These are phyloP conservation scores for Fusarium brachygibbosum DNA, from an alignment of 2,329 filamentous ascomycete species.

Conservation along the genomic window DNA sequence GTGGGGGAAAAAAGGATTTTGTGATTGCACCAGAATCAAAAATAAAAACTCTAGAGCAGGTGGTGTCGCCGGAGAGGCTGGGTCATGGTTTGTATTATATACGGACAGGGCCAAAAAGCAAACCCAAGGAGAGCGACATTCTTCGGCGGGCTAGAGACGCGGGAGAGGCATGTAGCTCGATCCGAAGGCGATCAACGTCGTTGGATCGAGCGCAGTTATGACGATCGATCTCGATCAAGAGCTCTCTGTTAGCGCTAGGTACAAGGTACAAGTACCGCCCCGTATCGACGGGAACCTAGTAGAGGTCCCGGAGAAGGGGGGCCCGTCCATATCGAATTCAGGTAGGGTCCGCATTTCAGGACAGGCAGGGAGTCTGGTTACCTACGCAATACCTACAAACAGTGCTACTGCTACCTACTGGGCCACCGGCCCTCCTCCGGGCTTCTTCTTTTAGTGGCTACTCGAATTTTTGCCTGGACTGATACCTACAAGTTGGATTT, in stretches of 20 bases:
- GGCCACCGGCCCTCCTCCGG: not conserved
- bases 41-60: not conserved
- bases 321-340: slow-evolving; percentile 1
- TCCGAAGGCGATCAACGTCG: slow-evolving; percentile 43
- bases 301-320: not conserved
- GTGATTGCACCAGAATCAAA: not conserved
- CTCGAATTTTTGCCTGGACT: not conserved
- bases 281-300: slow-evolving; percentile 34
- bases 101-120: slow-evolving; percentile 31
- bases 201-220: slow-evolving; percentile 48
- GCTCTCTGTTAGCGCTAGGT: slow-evolving; percentile 43
- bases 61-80: slow-evolving; percentile 1
- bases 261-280: slow-evolving; percentile 41
- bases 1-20: not conserved
- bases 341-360: slow-evolving; percentile 21
- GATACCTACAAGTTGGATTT: not conserved
- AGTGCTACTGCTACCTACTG: not conserved
- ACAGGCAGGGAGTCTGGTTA: not conserved
- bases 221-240: slow-evolving; percentile 52
- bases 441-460: not conserved
- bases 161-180: slow-evolving; percentile 38
- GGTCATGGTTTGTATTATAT: slow-evolving; percentile 35
- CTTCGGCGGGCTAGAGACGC: slow-evolving; percentile 19
- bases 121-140: slow-evolving; percentile 27
- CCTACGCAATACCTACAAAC: not conserved